phyloP scores from a whole-genome alignment of 805 yeast species.

The Candida glaebosa region DNA sequence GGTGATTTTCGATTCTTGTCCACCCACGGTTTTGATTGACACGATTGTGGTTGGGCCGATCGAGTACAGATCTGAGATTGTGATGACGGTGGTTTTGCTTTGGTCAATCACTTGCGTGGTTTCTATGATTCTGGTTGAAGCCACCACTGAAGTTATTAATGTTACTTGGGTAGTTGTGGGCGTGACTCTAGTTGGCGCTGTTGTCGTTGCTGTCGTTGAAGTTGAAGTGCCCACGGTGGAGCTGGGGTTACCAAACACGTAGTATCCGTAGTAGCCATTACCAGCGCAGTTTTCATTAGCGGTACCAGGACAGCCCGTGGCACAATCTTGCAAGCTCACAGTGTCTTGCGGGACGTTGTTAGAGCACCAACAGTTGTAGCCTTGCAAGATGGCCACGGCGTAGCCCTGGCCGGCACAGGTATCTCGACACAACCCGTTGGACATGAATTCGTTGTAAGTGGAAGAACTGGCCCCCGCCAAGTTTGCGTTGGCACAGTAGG shows the following conservation, averaged over 20 bases:
- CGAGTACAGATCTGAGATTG: not conserved
- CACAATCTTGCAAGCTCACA: slow-evolving; percentile 31
- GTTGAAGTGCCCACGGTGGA: slow-evolving; percentile 10
- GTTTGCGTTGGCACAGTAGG: slow-evolving; percentile 22
- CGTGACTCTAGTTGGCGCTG: slow-evolving; percentile 11
- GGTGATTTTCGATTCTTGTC: slow-evolving; percentile 19
- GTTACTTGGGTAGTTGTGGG: slow-evolving; percentile 4
- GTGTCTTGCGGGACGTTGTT: slow-evolving; percentile 46
- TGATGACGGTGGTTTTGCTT: slow-evolving; percentile 1
- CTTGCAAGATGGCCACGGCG: slow-evolving; percentile 52
- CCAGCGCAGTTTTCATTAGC: slow-evolving; percentile 41
- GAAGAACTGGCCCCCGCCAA: slow-evolving; percentile 12
- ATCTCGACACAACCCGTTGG: slow-evolving; percentile 51
- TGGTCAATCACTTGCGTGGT: not conserved
- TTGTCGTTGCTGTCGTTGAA: slow-evolving; percentile 9
- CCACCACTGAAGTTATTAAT: slow-evolving; percentile 3
- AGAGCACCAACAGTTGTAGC: slow-evolving; percentile 60
- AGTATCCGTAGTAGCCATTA: slow-evolving; percentile 51
- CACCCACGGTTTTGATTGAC: slow-evolving; percentile 32
- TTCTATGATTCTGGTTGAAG: not conserved
- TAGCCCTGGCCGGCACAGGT: slow-evolving; percentile 41
- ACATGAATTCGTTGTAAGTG: slow-evolving; percentile 22
- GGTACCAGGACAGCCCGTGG: slow-evolving; percentile 41
- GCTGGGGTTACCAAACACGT: slow-evolving; percentile 27
- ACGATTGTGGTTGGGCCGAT: slow-evolving; percentile 29